Percentiles rank a stretch among this genome's conserved stretches.
Conservation (phyloP, 1,284 basidiomycete species). For the Apiotrichum porosum region DNA sequence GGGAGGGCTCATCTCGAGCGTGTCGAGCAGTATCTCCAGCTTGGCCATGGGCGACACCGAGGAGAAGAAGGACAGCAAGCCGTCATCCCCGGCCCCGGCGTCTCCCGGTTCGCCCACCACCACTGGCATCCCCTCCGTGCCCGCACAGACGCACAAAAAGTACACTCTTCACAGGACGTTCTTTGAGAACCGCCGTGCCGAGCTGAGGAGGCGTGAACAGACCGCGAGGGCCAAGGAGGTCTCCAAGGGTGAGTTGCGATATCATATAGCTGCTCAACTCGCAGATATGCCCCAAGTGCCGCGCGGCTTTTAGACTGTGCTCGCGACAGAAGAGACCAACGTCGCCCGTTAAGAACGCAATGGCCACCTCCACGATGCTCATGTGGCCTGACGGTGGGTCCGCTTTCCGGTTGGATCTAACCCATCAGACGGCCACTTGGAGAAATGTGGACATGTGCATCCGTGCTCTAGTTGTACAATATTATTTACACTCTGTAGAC, state of each 20-base stretch:
- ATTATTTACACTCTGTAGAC: too few species aligned
- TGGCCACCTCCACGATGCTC: too few species aligned
- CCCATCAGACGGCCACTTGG: too few species aligned
- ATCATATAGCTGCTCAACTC: neutral
- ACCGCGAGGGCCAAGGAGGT: constrained; percentile 44
- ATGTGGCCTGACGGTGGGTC: too few species aligned
- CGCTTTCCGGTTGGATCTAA: too few species aligned
- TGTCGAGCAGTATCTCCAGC: too few species aligned
- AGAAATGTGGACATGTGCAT: too few species aligned
- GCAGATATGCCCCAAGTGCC: constrained; percentile 25
- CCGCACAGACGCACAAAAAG: constrained; percentile 38
- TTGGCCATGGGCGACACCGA: too few species aligned
- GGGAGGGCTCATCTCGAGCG: too few species aligned
- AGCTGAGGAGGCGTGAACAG: constrained; percentile 34
- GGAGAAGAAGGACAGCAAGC: constrained; percentile 7
- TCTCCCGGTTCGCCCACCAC: constrained; percentile 3
- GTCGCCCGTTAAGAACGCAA: too few species aligned
- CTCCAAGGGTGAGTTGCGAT: constrained; percentile 30
- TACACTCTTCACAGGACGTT: constrained; percentile 44
- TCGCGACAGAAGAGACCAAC: too few species aligned
- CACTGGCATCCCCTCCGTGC: constrained; percentile 13
- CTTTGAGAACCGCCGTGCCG: constrained; percentile 41
- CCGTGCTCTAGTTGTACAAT: constrained; percentile 3
- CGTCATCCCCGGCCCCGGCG: constrained; percentile 2
- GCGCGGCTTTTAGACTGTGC: constrained; percentile 16